phyloP scores from a whole-genome alignment of 257 asterid species.

The Jacaranda copaia region DNA sequence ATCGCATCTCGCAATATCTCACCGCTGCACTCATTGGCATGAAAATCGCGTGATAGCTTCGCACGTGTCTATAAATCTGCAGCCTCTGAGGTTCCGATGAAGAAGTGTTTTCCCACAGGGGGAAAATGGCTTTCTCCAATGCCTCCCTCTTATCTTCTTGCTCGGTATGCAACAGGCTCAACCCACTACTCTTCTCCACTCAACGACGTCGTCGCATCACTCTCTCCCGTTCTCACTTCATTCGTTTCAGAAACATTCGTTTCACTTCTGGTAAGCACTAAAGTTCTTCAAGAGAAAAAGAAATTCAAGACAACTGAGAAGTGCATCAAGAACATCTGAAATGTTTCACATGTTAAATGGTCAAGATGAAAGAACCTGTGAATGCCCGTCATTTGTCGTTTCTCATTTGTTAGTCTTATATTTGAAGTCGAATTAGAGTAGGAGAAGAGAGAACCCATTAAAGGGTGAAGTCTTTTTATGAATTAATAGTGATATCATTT shows the following conservation, averaged over 20 bases:
- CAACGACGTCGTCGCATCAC: slow-evolving; percentile 53
- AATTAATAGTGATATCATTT: background rate
- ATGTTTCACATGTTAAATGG: background rate
- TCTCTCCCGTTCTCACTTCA: slow-evolving; percentile 45
- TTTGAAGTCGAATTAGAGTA: background rate
- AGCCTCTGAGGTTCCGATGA: background rate
- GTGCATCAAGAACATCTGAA: slow-evolving; percentile 18
- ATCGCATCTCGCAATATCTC: too few species aligned
- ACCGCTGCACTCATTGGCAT: too few species aligned
- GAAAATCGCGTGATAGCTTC: too few species aligned
- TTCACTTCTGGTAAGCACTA: slow-evolving; percentile 45
- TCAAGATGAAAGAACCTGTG: background rate
- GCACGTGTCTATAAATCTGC: background rate
- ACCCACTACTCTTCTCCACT: slow-evolving; percentile 58
- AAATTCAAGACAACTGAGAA: background rate
- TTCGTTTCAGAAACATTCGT: slow-evolving; percentile 43
- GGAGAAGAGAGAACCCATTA: background rate
- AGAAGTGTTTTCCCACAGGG: slow-evolving; percentile 15
- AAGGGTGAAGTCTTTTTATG: background rate
- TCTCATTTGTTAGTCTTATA: background rate
- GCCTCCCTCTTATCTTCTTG: slow-evolving; percentile 65
- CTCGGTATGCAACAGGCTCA: slow-evolving; percentile 56
- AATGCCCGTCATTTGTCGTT: background rate
- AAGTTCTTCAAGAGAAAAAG: background rate
- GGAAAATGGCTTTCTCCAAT: slow-evolving; percentile 53